Evolutionary conservation across 2,329 filamentous ascomycete genomes (phyloP), one percentile per base, ranked within the genome.

Genomic region (Curvularia verruculosa): DNA sequence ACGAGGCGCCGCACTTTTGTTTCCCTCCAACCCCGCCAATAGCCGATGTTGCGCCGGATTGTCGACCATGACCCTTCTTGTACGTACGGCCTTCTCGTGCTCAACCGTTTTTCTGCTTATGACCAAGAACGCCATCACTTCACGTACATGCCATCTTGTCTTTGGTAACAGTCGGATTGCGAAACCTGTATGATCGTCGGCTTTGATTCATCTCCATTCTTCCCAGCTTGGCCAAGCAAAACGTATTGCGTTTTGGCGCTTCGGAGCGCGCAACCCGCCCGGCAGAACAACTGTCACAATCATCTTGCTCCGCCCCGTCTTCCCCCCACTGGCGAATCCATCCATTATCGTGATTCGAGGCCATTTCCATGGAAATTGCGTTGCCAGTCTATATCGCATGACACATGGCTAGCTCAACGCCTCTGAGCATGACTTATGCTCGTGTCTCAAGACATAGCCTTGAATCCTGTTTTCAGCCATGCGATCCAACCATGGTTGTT

Each of bases 41-140:
- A 66, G 66, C 69, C 66, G 68, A 68, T 68, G 62, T 65, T 60
- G 65, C 66, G 28, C 29, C 10, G 29, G 29, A 13, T 12, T 15
- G 12, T 31, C 29, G 12, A 31, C 29, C 10, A 3, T 9, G 26
- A 29, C 26, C 5, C 5, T 31, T 31, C 29, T 31, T 12, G 29
- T 12, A 31, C 13, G 3, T 31, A 31, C 29, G 12, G 13, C 10
- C 29, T 31, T 31, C 29, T 31, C 5, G 29, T 31, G 10, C 29
- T 19, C 49, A 26, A 44, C 21, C n/a, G n/a, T n/a, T n/a, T 24
- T 29, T 44, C 49, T 23, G 40, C 49, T 19, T 21, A 36, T 9
- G 5, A 6, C 26, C n/a, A 15, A 29, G 7, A n/a, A 23, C 15
- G 23, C n/a, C 34, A 15, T 12, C 15, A 28, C 18, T 15, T 12